Evolutionary conservation across 2,329 filamentous ascomycete species (phyloP), one percentile per base, ranked within the genome.

Genomic region (Ophiostoma perfectum): DNA sequence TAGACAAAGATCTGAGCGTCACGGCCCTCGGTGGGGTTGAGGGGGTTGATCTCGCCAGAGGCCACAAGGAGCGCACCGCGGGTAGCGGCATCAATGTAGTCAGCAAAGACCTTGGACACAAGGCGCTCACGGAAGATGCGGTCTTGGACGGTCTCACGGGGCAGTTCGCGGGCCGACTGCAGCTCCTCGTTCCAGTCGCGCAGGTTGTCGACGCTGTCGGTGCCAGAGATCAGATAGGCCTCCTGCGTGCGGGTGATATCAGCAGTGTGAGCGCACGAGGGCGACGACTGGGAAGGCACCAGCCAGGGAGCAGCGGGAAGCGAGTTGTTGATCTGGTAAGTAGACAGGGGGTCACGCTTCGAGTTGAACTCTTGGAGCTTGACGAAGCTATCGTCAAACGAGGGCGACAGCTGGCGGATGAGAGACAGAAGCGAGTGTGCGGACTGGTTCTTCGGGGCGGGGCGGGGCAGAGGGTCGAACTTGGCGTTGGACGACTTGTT

Each of bases 121-220:
- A 99, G 83, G 44, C 95, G 88, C 79, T 99, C 95, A 42, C 95
- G 87, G 84, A 98, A 98, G 18, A 99, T 93, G 67, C 94, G 88
- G 76, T 99, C 95, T 78, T 97, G 94, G 11, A 99, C 91, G 7
- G 89, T 92, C 72, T 97, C 94, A 76, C 93, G 94, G 45, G 94
- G 93, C 72, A 99, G 85, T 78, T 99, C 95, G 74, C 92, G 89
- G 11, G 95, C 97, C 2, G 94, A 97, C 78, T 99, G 95, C 76
- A 99, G 96, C 77, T 99, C 95, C 78, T 99, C 95, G 74, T 99
- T 99, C 94, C 96, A 99, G 78, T 99, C 95, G 69, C 95, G 88
- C 71, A 99, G 82, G 4, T 93, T 97, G 76, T 99, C 95, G 0
- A 92, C 92, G 77, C 94, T 97, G 75, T 99, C 95, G 39, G 93